Conservation (phyloP, 1,284 basidiomycete species). For the Pholiota adiposa region DNA sequence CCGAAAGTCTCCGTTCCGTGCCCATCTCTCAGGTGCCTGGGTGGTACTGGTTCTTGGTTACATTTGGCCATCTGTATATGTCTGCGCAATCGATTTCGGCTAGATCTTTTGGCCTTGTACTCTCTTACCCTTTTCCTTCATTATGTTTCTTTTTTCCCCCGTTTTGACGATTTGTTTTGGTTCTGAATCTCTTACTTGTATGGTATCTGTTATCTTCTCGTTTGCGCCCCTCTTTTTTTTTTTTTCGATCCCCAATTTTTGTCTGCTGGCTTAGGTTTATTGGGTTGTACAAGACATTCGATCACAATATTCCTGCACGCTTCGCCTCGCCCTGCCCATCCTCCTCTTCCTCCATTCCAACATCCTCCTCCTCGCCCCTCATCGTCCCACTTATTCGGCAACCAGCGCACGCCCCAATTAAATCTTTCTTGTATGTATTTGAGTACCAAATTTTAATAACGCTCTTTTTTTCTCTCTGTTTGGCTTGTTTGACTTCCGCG, state of each 20-base stretch:
- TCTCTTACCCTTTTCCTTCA: neutral
- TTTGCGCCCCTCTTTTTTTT: neutral
- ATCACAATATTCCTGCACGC: neutral
- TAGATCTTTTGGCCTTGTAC: neutral
- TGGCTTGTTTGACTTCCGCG: neutral
- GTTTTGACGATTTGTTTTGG: neutral
- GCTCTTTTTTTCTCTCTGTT: constrained; percentile 2
- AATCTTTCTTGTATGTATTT: neutral
- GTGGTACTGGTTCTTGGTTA: neutral
- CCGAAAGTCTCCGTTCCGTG: neutral
- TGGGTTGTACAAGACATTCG: neutral
- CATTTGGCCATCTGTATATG: neutral
- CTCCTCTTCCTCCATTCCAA: neutral
- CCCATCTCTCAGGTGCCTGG: neutral
- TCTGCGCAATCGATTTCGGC: neutral
- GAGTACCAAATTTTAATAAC: neutral
- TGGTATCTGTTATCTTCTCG: neutral
- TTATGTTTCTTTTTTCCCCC: constrained; percentile 1
- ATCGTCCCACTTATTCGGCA: neutral
- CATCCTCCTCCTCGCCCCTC: neutral
- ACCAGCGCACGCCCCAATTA: neutral
- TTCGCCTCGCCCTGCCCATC: neutral
- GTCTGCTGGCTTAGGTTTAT: neutral
- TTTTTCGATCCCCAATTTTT: neutral
- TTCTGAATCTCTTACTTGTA: neutral